Base-by-base conservation (phyloP, 306 rosid species). In the Dryas drummondii region DNA sequence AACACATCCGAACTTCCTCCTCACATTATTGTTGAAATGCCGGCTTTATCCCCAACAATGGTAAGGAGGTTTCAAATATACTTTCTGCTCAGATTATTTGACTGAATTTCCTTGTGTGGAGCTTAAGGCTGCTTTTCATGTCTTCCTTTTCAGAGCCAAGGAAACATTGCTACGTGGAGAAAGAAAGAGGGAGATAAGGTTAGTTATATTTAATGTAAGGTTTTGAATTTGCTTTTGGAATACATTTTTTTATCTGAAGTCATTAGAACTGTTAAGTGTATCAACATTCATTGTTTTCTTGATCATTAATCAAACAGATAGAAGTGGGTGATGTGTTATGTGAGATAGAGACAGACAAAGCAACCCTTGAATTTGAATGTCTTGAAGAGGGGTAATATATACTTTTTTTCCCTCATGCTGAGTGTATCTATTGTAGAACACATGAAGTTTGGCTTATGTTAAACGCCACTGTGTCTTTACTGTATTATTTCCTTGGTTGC, bases 141-240 rank as follows among this genome's bases (percentile, higher is more conserved):
- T 71, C 73, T 82, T 68, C 68, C 52, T 70, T 12, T 73, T 55
- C 88, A 94, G 98, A 92, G 87, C 84, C 97, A 91, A 81, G 98
- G 98, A 48, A 94, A 90, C 78, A 90, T 94, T 83, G 87, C 85
- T 70, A 85, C 78, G 68, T 94, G 98, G 98, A 84, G 78, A 79
- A 94, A 94, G 87, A 89, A 90, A 76, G 98, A 94, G 87, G 98
- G 98, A 65, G 98, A 94, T 77, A 94, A 91, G 98, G 98, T 92
- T 76, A 70, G 96, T 90, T 76, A 63, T 79, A 79, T 81, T 72
- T 55, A 71, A 54, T 67, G 41, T 16, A 78, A 45, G 66, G 52
- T 66, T 73, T 16, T 64, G 41, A 74, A 44, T 14, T 66, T 73
- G 37, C 37, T 72, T 32, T 22, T 47, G 45, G 32, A 73, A 48